Evolutionary conservation across 2,329 filamentous ascomycete genomes (phyloP).

Genomic region (Gyromitra esculenta): DNA sequence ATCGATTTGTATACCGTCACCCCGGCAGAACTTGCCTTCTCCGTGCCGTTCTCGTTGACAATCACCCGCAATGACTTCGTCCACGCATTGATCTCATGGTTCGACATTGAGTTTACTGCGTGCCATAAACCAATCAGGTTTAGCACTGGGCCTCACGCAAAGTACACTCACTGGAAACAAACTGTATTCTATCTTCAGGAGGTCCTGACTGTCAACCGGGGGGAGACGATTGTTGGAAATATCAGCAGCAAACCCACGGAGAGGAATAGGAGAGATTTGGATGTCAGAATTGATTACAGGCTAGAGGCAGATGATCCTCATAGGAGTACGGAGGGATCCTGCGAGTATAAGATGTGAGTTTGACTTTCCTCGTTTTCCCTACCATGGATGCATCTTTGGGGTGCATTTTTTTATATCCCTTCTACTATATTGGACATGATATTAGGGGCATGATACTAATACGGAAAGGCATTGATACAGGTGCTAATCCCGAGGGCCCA

Average conservation of each 20-base stretch:
- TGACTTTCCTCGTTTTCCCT: neutral
- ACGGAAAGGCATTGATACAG: conserved; percentile 44
- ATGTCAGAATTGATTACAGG: conserved; percentile 86
- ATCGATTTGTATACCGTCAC: conserved; percentile 94
- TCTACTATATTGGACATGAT: neutral
- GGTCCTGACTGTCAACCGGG: conserved; percentile 87
- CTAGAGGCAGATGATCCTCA: conserved; percentile 79
- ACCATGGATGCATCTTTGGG: neutral
- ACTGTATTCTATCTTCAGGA: conserved; percentile 98
- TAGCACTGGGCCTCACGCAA: conserved; percentile 96
- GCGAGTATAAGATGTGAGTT: conserved; percentile 73
- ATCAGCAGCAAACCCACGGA: conserved; percentile 87
- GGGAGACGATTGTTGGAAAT: conserved; percentile 78
- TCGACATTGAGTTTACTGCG: conserved; percentile 97
- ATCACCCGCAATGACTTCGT: conserved; percentile 91
- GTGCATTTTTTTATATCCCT: neutral
- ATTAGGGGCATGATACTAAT: conserved; percentile 30
- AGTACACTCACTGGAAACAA: conserved; percentile 99
- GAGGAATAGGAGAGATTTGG: conserved; percentile 93
- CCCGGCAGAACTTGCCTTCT: conserved; percentile 83
- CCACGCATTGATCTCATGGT: conserved; percentile 97
- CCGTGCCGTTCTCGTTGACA: conserved; percentile 76
- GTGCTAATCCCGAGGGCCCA: conserved; percentile 37
- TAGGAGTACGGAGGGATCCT: conserved; percentile 74
- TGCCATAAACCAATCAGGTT: conserved; percentile 99